phyloP scores from a whole-genome alignment of 2,329 filamentous ascomycete genomes.

The Tolypocladium pustulatum region DNA sequence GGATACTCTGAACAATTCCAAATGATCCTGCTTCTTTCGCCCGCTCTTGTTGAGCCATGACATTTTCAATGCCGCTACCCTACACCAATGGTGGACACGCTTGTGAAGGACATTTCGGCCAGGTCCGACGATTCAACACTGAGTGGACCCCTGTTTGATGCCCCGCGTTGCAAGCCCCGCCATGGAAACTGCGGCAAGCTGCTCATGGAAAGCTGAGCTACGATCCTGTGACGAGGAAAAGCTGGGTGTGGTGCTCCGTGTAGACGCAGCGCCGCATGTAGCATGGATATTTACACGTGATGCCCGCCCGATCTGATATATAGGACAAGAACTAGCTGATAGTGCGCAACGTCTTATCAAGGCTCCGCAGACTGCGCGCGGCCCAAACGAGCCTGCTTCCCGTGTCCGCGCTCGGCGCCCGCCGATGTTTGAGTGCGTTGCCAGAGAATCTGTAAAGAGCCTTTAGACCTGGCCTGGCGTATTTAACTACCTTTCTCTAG shows the following conservation, averaged over 20 bases:
- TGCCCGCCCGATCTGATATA: neutral
- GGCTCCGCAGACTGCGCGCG: neutral
- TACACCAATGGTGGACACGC: neutral
- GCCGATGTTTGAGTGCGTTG: constrained; percentile 8
- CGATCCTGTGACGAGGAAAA: neutral
- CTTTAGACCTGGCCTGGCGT: neutral
- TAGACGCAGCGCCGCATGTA: neutral
- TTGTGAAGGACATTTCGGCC: neutral
- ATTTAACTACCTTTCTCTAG: no score
- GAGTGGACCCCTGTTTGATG: neutral
- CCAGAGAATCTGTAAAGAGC: neutral
- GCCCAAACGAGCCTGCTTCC: neutral
- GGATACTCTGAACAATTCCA: no score
- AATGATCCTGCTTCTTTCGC: no score
- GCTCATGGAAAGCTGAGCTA: neutral
- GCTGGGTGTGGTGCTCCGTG: neutral
- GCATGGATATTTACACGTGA: neutral
- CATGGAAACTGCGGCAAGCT: no score
- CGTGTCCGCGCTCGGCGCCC: neutral
- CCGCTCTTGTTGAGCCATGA: no score
- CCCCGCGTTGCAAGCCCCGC: neutral
- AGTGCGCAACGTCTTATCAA: neutral
- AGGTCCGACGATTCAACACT: neutral
- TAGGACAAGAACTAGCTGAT: neutral
- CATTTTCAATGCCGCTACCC: neutral